phyloP scores from a whole-genome alignment of 1,284 basidiomycete species.

The Inonotus hispidus region DNA sequence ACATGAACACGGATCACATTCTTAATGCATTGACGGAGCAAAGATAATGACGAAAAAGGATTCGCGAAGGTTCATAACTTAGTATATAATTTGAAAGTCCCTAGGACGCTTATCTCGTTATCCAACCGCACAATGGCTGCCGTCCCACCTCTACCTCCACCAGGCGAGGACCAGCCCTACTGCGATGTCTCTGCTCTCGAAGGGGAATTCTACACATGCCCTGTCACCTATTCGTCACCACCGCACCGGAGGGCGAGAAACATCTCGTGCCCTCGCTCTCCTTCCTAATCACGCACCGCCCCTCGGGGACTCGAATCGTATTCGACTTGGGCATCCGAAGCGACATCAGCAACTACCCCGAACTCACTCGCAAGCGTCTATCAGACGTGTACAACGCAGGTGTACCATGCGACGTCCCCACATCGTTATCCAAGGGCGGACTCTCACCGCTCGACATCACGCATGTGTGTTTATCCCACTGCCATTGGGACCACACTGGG shows the following conservation, averaged over 20 bases:
- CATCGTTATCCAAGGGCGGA: conserved; percentile 46
- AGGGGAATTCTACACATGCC: conserved; percentile 18
- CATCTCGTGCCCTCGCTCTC: conserved; percentile 19
- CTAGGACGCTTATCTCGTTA: not conserved
- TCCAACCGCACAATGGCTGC: not conserved
- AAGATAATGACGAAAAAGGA: not conserved
- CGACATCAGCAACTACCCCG: conserved; percentile 13
- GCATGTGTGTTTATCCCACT: conserved; percentile 46
- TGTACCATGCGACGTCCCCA: conserved; percentile 39
- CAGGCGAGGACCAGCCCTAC: conserved; percentile 17
- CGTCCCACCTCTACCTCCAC: conserved; percentile 14
- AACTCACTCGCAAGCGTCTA: conserved; percentile 16
- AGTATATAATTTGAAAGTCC: not conserved
- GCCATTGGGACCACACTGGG: conserved; percentile 43
- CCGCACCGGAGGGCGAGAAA: conserved; percentile 10
- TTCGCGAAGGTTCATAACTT: not conserved
- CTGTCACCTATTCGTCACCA: conserved; percentile 13
- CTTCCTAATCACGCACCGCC: conserved; percentile 20
- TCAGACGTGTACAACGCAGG: conserved; percentile 30
- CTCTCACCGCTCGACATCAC: conserved; percentile 34
- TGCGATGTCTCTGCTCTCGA: conserved; percentile 22
- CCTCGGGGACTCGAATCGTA: conserved; percentile 12
- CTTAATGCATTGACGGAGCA: not conserved
- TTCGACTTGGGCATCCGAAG: conserved; percentile 23
- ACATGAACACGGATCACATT: not conserved